Evolutionary conservation across 495 filamentous ascomycete species (phyloP).

Genomic region (Lasiosphaeria miniovina): DNA sequence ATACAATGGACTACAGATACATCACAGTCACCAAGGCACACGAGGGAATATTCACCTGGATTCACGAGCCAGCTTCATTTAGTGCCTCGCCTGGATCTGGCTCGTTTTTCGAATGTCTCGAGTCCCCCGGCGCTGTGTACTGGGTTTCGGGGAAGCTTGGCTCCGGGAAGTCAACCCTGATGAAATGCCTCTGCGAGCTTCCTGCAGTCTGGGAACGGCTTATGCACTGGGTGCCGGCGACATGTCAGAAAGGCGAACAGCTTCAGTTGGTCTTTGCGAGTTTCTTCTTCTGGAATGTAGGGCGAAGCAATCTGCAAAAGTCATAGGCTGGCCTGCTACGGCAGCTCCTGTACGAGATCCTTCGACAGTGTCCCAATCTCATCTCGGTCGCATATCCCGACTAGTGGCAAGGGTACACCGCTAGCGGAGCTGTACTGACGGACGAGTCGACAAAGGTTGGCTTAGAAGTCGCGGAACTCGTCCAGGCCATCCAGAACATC

Average conservation of each 20-base stretch:
- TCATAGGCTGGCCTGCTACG: constrained; percentile 5
- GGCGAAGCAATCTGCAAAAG: constrained; percentile 1
- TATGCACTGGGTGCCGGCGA: too few species aligned
- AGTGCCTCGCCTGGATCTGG: not conserved
- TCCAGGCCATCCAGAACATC: too few species aligned
- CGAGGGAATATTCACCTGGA: constrained; percentile 4
- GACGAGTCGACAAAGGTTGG: too few species aligned
- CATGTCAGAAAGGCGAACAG: too few species aligned
- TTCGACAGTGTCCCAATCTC: constrained; percentile 1
- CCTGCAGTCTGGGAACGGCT: not conserved
- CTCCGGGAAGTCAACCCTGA: constrained; percentile 2
- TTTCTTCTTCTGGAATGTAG: constrained; percentile 7
- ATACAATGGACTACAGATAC: constrained; percentile 4
- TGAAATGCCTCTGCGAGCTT: constrained; percentile 6
- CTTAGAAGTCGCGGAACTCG: too few species aligned
- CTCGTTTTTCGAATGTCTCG: constrained; percentile 1
- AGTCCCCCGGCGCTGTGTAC: not conserved
- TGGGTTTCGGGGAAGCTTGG: constrained; percentile 10
- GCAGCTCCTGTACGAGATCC: constrained; percentile 4
- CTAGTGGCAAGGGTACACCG: too few species aligned
- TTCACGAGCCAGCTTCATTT: not conserved
- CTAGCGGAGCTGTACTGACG: too few species aligned
- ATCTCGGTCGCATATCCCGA: not conserved
- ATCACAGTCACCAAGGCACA: constrained; percentile 1
- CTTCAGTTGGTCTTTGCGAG: constrained; percentile 2